Evolutionary conservation across 495 filamentous ascomycete species (phyloP), one percentile per base, ranked within the genome.

Genomic region (Aspergillus kassunensis): DNA sequence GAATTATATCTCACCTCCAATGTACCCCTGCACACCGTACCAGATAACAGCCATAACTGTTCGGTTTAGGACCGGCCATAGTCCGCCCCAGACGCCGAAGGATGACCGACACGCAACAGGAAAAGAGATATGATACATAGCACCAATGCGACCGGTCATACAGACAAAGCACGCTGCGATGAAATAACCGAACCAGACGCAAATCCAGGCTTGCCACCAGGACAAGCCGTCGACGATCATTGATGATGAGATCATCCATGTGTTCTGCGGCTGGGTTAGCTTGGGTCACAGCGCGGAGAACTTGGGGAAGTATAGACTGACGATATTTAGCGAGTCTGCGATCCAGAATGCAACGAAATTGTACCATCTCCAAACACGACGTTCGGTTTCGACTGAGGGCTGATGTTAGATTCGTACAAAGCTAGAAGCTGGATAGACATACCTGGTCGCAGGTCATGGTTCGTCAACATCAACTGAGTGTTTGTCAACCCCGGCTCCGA

Each of bases 161-260:
- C 80, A 85, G 53, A 95, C 81, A 67, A 95, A 93, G 55, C 59
- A 70, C 16, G 78, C 89, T 0, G 89, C 80, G 54, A 95, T 84
- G 34, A 82, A 75, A 62, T 95, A 95, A 44, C 91, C 91, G 20
- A 89, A 73, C 87, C 87, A 90, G 34, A 86, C 83, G 64, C 89
- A 93, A 11, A 96, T 73, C 91, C 91, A 96, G 2, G 89, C 83
- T 68, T 96, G 90, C 91, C 91, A 97, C 91, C 91, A 97, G 4
- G 89, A 89, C 40, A 96, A 74, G 6, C 90, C 88, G 49, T 69
- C 73, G 0, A 84, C 77, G 63, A 95, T 91, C 72, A 85, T 86
- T 4, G 88, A 86, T 11, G 88, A 91, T 0, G 86, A 83, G 54
- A 96, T 96, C 91, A 96, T 96, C 91, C 91, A 97, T 13, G 91